Evolutionary conservation across 805 yeast species (phyloP), one percentile per base, ranked within the genome.

Genomic region (Starmerella floricola): DNA sequence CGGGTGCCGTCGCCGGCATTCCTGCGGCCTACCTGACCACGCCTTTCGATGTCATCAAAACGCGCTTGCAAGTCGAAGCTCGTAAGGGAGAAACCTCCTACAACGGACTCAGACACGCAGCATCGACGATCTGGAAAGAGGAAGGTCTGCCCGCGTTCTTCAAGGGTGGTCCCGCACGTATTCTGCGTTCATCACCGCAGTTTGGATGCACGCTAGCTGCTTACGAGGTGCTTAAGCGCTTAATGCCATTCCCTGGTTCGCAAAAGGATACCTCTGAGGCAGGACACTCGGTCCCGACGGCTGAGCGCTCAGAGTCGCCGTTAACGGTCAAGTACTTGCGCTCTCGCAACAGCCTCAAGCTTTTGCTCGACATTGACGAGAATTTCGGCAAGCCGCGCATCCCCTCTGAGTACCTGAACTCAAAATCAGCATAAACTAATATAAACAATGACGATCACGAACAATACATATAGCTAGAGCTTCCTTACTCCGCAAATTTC

Each of bases 131-230:
- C 43, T 60, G 76, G 53, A 73, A 64, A 52, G 94, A 85, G 59
- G 98, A 88, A 65, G 93, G 94, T 13, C 63, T 78, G 44, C 63
- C 68, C 47, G 94, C 95, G 11, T 82, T 88, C 59, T 88, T 87
- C 72, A 88, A 88, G 68, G 98, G 98, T 55, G 94, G 96, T 30
- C 74, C 87, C 44, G 97, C 97, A 6, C 76, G 98, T 62, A 86
- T 88, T 31, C 68, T 86, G 56, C 74, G 97, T 64, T 87, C 96
- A 4, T 86, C 96, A 1, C 98, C 98, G 6, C 98, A 88, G 63
- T 88, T 88, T 62, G 98, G 97, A 42, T 87, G 87, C 65, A 88
- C 98, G 5, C 72, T 88, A 55, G 97, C 97, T n/a, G 87, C 95
- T 20, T 88, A 91, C 64, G 98, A 88, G 63, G 62, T 91, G 27